Conservation (phyloP, 148 eudicot species). For the Rhododendron kiyosumense region DNA sequence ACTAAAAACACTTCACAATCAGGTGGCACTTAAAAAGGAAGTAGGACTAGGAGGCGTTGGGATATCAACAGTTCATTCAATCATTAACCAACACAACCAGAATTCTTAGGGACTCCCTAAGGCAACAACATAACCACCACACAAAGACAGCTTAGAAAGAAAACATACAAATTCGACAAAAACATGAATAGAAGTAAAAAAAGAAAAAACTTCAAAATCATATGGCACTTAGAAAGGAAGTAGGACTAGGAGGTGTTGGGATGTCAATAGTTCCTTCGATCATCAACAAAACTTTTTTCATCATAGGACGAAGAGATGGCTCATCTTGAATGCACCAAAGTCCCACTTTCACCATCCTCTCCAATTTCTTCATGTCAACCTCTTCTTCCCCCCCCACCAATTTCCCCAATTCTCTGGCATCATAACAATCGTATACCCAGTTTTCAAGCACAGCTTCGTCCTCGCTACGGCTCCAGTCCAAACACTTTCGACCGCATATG, state of each 20-base stretch:
- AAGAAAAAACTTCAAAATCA: neutral
- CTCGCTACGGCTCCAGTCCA: neutral
- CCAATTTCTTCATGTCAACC: constrained; percentile 2
- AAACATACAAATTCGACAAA: too few species aligned
- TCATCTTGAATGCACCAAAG: constrained; percentile 14
- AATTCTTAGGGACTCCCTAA: too few species aligned
- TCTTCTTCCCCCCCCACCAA: neutral
- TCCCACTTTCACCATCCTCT: constrained; percentile 5
- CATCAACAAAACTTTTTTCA: constrained; percentile 10
- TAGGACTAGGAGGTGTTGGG: neutral
- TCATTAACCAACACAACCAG: neutral
- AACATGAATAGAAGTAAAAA: too few species aligned
- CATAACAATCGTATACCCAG: neutral
- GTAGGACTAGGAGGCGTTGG: neutral
- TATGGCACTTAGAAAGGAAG: neutral
- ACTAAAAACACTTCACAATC: too few species aligned
- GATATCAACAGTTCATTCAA: constrained; percentile 3
- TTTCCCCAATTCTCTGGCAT: neutral
- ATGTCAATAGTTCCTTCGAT: constrained; percentile 7
- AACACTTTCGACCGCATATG: neutral
- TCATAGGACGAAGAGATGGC: constrained; percentile 7
- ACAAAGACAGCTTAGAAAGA: too few species aligned
- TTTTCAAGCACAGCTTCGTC: neutral
- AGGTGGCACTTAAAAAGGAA: neutral
- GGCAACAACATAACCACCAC: too few species aligned